Percentiles rank a stretch among this genome's conserved stretches.
Conservation (phyloP, 2,329 filamentous ascomycete genomes). For the Aureobasidium sp. region DNA sequence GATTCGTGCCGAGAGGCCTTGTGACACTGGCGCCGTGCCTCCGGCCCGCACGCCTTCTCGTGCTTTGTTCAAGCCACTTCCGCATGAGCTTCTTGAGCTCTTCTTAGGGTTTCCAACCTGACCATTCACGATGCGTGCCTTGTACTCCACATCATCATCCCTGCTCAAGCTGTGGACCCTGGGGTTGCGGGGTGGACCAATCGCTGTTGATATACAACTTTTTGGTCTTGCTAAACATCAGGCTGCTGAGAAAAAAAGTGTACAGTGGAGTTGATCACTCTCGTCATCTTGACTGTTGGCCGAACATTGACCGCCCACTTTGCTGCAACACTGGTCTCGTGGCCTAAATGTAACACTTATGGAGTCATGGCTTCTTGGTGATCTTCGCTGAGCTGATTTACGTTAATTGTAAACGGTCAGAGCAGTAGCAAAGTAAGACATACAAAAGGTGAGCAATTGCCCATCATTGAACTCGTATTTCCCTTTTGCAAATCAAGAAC, state of each 20-base stretch:
- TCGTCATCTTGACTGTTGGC: slow-evolving; percentile 7
- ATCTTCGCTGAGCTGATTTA: slow-evolving; percentile 3
- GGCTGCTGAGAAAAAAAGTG: background rate
- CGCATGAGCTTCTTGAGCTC: background rate
- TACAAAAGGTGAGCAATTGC: background rate
- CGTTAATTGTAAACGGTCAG: background rate
- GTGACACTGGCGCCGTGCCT: slow-evolving; percentile 2
- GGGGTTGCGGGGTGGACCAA: background rate
- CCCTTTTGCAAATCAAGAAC: background rate
- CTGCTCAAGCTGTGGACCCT: slow-evolving; percentile 9
- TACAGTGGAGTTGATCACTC: background rate
- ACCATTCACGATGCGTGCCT: slow-evolving; percentile 11
- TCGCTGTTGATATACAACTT: background rate
- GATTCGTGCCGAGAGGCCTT: slow-evolving; percentile 2
- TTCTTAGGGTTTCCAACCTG: background rate
- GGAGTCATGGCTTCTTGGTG: background rate
- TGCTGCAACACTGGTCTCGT: slow-evolving; percentile 11
- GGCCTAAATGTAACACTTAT: background rate
- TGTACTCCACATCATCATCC: slow-evolving; percentile 12
- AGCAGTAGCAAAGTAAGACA: background rate
- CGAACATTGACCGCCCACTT: background rate
- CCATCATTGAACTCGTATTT: background rate
- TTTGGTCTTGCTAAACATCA: background rate
- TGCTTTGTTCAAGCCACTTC: slow-evolving; percentile 4
- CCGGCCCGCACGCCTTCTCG: slow-evolving; percentile 2